Percentiles rank a stretch among this genome's conserved stretches.
Evolutionary conservation across 192 early-diverging fungal genomes (phyloP).

Genomic region (Coemansia sp.): DNA sequence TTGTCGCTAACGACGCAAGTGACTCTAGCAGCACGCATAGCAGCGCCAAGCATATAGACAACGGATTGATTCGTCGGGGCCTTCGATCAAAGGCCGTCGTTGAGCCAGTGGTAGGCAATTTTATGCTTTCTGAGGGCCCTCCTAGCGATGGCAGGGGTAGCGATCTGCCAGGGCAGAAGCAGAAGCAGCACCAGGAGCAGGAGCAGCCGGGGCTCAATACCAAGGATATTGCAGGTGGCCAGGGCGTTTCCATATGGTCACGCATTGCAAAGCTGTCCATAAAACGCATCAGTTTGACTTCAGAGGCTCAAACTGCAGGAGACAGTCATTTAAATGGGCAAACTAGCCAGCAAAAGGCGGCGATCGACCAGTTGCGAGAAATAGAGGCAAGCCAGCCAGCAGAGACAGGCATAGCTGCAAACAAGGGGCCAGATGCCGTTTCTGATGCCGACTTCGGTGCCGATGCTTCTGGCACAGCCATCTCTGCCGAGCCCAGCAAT

Average conservation of each 20-base stretch:
- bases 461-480: neutral
- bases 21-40: neutral
- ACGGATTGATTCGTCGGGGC: neutral
- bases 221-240: neutral
- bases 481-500: neutral
- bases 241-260: neutral
- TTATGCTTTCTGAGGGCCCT: neutral
- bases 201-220: no score
- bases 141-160: neutral
- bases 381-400: slow-evolving; percentile 7
- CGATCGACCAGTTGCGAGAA: slow-evolving; percentile 4
- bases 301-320: neutral
- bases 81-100: neutral
- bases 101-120: neutral
- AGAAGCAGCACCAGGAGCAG: neutral
- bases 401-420: neutral
- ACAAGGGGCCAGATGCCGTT: neutral
- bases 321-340: neutral
- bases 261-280: neutral
- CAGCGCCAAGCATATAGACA: neutral
- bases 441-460: neutral
- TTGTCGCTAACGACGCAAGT: neutral
- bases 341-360: neutral
- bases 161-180: neutral
- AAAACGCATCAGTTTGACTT: no score